Percentiles rank a stretch among this genome's conserved stretches.
These are phyloP conservation scores for Aspergillus amoenus DNA, from an alignment of 2,329 filamentous ascomycete genomes.

Conservation along the genomic window DNA sequence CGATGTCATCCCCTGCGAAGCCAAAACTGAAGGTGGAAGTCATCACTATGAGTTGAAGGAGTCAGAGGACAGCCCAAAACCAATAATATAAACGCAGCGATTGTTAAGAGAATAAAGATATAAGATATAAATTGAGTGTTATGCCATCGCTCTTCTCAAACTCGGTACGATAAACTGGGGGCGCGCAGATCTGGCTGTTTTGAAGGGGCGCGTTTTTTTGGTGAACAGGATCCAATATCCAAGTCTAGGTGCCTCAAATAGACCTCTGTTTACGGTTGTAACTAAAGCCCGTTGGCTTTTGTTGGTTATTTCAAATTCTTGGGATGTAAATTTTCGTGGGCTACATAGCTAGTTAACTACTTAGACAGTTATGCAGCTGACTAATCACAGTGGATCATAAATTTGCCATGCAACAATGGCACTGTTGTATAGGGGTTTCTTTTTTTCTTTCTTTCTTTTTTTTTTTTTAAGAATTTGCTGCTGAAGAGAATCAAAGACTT, in stretches of 20 bases:
- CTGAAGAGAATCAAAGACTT: neutral
- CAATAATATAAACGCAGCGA: neutral
- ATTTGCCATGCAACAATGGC: neutral
- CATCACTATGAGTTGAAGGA: neutral
- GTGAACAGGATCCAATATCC: no score
- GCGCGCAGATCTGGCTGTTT: neutral
- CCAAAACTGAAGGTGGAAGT: conserved; percentile 54
- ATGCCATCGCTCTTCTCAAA: neutral
- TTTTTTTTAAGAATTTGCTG: neutral
- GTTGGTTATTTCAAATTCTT: neutral
- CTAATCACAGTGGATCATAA: conserved; percentile 10
- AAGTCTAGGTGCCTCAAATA: neutral
- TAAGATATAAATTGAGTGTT: neutral
- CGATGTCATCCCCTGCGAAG: conserved; percentile 60
- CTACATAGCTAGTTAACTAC: neutral
- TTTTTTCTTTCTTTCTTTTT: no score
- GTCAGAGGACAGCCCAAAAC: neutral
- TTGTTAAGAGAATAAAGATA: neutral
- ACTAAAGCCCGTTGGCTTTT: neutral
- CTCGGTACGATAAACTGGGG: neutral
- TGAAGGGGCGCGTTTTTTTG: neutral
- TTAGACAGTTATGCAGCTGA: conserved; percentile 11
- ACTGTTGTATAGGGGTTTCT: no score
- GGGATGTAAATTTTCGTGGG: conserved; percentile 8
- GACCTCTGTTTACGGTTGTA: neutral